phyloP scores from a whole-genome alignment of 2,329 filamentous ascomycete genomes.

The Rhynchosporium agropyri region DNA sequence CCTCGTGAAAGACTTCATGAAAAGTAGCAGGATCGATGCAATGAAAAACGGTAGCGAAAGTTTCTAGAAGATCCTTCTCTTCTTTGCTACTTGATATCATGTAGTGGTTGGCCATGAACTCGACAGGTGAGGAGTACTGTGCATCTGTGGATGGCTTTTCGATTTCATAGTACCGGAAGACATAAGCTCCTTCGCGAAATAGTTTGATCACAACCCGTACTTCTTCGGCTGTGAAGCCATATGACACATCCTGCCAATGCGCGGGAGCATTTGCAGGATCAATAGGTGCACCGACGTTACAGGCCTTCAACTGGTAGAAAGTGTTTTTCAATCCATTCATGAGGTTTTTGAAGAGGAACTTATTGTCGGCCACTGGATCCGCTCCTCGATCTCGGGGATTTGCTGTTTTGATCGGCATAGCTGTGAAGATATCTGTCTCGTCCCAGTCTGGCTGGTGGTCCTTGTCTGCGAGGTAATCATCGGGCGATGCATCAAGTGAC shows the following conservation, averaged over 20 bases:
- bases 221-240: conserved; percentile 95
- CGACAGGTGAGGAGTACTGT: conserved; percentile 78
- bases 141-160: conserved; percentile 76
- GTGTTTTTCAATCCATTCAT: conserved; percentile 96
- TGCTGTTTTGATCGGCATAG: conserved; percentile 93
- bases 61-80: conserved; percentile 96
- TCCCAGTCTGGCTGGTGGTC: conserved; percentile 90
- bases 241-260: conserved; percentile 95
- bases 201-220: conserved; percentile 95
- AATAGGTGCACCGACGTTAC: conserved; percentile 74
- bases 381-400: conserved; percentile 86
- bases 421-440: conserved; percentile 95
- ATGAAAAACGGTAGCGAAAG: conserved; percentile 97
- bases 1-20: conserved; percentile 96
- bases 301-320: conserved; percentile 90
- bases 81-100: conserved; percentile 94
- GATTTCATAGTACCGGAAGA: conserved; percentile 95
- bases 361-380: conserved; percentile 94
- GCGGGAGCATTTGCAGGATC: conserved; percentile 78
- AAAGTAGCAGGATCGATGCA: conserved; percentile 98
- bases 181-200: conserved; percentile 93
- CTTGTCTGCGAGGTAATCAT: conserved; percentile 83
- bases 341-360: conserved; percentile 95
- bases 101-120: conserved; percentile 92
- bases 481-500: conserved; percentile 61